Base-by-base conservation (phyloP, 2,329 filamentous ascomycete genomes). In the Aspergillus unguis region DNA sequence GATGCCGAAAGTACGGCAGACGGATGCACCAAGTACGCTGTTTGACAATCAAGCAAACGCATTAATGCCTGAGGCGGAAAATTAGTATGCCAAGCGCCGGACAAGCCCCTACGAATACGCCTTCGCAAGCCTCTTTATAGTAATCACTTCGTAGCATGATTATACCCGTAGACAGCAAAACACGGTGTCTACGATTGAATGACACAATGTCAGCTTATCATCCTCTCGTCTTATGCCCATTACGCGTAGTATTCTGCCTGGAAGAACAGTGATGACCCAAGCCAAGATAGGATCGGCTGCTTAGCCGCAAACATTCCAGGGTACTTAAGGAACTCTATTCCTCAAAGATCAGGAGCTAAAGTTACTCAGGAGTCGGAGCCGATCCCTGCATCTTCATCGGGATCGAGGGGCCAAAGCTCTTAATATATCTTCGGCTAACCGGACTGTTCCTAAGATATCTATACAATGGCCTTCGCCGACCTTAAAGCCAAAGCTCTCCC, bases 1-100 rank as follows among this genome's bases (percentile, higher is more conserved):
- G 31, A 44, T 35, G 50, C 42, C 40, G 31, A 25, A 4, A 23
- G 40, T 49, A 59, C 59, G 61, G 61, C 33, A 51, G 48, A 50
- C 50, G 54, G 47, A 7, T 11, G 26, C 10, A 26, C 51, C 54
- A 54, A 27, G 25, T 37, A 35, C 27, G 60, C 44, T 56, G 60
- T 61, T 62, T 62, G 61, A 43, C 48, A 36, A n/a, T 10, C 6
- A 3, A 25, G 42, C 36, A 26, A 32, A 54, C 17, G 17, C 17
- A 17, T 26, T 23, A 5, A 5, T 38, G 38, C 47, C 46, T 48
- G 7, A 48, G 36, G 36, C 45, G 11, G 5, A 3, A 33, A 31
- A 31, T 8, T 27, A 25, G 10, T 36, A n/a, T n/a, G 33, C 33
- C 33, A 36, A 17, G 33, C 33, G 17, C 33, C 6, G 6, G 17